These are phyloP conservation scores for Colletotrichum tofieldiae DNA, from an alignment of 2,329 filamentous ascomycete species.

Conservation along the genomic window DNA sequence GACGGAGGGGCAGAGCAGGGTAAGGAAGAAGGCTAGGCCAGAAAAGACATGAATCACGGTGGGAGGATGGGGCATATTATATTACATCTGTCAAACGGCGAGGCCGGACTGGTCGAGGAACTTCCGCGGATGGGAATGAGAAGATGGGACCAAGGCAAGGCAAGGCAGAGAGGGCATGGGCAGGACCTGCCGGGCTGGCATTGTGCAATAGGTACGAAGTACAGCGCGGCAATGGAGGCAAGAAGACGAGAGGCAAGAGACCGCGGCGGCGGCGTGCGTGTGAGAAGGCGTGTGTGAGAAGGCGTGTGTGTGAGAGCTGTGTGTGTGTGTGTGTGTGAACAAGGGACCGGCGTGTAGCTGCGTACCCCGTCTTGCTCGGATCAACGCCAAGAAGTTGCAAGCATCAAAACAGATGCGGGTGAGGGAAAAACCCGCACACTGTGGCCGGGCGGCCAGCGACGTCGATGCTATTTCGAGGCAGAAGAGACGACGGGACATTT, in stretches of 20 bases:
- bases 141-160: constrained; percentile 42
- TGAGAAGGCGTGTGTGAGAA: not conserved
- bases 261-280: constrained; percentile 30
- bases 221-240: constrained; percentile 18
- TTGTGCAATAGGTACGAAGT: constrained; percentile 19
- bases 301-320: constrained; percentile 26
- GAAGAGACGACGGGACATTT: constrained; percentile 32
- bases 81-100: constrained; percentile 42
- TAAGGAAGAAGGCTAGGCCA: constrained; percentile 33
- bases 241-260: constrained; percentile 33
- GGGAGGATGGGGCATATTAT: constrained; percentile 43
- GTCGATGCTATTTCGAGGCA: constrained; percentile 42
- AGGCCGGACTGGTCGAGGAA: constrained; percentile 37
- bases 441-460: constrained; percentile 37
- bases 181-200: constrained; percentile 5
- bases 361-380: constrained; percentile 43
- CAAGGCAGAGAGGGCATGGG: constrained; percentile 31
- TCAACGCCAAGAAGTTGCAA: constrained; percentile 44
- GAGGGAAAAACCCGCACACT: constrained; percentile 43
- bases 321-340: constrained; percentile 25
- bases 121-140: constrained; percentile 37
- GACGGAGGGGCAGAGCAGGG: constrained; percentile 33
- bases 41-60: constrained; percentile 28
- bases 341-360: constrained; percentile 43
- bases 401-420: constrained; percentile 43